Percentiles rank a stretch among this genome's conserved stretches.
Conservation (phyloP, 768 basidiomycete genomes). For the Collybia sordida region DNA sequence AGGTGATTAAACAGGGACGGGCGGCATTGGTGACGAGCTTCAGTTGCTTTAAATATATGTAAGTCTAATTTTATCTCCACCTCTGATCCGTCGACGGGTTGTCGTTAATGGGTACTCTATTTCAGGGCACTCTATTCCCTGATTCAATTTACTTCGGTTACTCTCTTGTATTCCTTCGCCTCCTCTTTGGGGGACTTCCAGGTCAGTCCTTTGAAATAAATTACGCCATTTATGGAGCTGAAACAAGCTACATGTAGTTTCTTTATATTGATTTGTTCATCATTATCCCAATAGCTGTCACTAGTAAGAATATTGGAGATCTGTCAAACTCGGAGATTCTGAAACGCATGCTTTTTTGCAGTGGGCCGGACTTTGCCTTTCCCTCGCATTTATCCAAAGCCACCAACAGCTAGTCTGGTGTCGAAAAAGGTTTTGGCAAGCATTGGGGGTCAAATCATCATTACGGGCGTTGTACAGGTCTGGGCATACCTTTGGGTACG, state of each 20-base stretch:
- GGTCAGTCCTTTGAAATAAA: constrained; percentile 40
- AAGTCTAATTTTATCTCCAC: constrained; percentile 28
- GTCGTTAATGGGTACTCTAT: constrained; percentile 8
- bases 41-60: constrained; percentile 99
- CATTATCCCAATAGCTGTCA: constrained; percentile 94
- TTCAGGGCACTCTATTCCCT: constrained; percentile 95
- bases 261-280: constrained; percentile 97
- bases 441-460: constrained; percentile 87
- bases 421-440: constrained; percentile 94
- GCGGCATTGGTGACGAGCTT: constrained; percentile 97
- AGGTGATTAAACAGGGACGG: constrained; percentile 95
- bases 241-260: constrained; percentile 51
- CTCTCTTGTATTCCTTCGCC: constrained; percentile 92
- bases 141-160: constrained; percentile 99
- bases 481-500: constrained; percentile 92
- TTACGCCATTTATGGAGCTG: constrained; percentile 7
- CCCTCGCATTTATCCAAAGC: constrained; percentile 80
- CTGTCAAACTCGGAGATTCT: constrained; percentile 4
- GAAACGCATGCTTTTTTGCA: constrained; percentile 28
- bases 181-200: constrained; percentile 97
- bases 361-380: constrained; percentile 96
- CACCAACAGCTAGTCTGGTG: constrained; percentile 93
- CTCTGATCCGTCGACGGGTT: neutral
- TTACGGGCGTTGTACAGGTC: constrained; percentile 80
- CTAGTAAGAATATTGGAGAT: constrained; percentile 61